Evolutionary conservation across 2,329 filamentous ascomycete species (phyloP), one percentile per base, ranked within the genome.

Genomic region (Ophioceras dolichostomum): DNA sequence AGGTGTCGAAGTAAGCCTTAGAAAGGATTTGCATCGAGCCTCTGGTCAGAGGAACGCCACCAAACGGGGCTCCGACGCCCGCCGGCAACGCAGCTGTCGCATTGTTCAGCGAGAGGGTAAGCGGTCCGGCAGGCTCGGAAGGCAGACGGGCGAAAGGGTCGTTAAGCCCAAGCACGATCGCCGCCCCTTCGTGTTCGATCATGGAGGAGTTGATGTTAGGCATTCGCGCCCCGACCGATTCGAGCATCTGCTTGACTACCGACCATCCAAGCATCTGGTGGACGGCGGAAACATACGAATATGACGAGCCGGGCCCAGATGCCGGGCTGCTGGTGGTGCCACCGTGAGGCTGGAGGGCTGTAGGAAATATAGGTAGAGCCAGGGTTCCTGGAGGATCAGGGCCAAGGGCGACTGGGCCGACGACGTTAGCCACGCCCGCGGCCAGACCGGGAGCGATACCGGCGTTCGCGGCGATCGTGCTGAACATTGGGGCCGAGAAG

Each of bases 1-100:
- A 73, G 2, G 64, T 68, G 45, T 73, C 67, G 48, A 79, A 79
- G 47, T 73, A 79, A 1, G 64, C 61, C 34, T 67, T 68, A 40
- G 63, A 62, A 27, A 73, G 57, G 18, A 58, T 56, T 40, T 66
- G 61, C 54, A 76, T 67, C 3, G 58, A 57, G 5, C 71, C 67
- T 50, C 63, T 63, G 10, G 58, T 61, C 34, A 76, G 47, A 5
- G 47, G 49, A 1, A 41, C 29, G 7, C 42, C 14, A n/a, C 38
- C 28, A 3, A 31, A 20, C 18, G 12, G 19, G 37, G 17, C 43
- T 28, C 3, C 42, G 34, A n/a, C n/a, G n/a, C n/a, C n/a, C n/a
- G n/a, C n/a, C n/a, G n/a, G n/a, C n/a, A n/a, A n/a, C n/a, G n/a
- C n/a, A n/a, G n/a, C n/a, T n/a, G n/a, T n/a, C n/a, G n/a, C n/a